Evolutionary conservation across 345 rosid species (phyloP).

Genomic region (Erysimum cheiranthoides): DNA sequence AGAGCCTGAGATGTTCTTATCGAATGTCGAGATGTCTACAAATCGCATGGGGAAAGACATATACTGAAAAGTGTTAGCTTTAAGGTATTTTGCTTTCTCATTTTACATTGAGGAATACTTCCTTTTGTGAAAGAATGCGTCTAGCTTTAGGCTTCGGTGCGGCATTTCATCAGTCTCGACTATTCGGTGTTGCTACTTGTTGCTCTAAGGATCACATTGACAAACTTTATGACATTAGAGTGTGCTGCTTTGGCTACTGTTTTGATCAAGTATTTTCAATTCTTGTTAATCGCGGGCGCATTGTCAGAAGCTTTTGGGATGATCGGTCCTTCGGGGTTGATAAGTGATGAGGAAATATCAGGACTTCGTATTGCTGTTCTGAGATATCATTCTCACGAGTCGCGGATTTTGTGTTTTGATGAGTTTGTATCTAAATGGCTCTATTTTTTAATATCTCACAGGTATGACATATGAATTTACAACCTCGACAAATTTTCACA

Average conservation of each 20-base stretch:
- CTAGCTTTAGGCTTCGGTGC: not conserved
- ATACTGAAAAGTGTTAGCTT: conserved; percentile 94
- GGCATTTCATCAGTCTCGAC: not conserved
- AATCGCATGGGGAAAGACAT: conserved; percentile 93
- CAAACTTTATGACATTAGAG: not conserved
- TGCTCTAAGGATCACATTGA: not conserved
- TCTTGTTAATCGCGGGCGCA: not conserved
- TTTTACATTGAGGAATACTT: not conserved
- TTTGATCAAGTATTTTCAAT: not conserved
- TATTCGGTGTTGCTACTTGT: not conserved
- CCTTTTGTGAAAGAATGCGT: no score
- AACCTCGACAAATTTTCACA: no score
- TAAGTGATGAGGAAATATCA: conserved; percentile 75
- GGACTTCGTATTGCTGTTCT: conserved; percentile 73
- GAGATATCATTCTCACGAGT: not conserved
- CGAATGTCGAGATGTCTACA: conserved; percentile 87
- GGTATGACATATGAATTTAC: conserved; percentile 45
- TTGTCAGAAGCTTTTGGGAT: conserved; percentile 85
- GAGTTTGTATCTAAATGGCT: conserved; percentile 9
- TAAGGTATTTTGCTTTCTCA: conserved; percentile 60
- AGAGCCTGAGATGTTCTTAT: conserved; percentile 69
- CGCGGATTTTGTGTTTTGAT: not conserved
- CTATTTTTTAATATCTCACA: conserved; percentile 36
- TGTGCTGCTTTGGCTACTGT: not conserved
- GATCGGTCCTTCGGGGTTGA: conserved; percentile 97